These are phyloP conservation scores for Lantana camara DNA, from an alignment of 257 asterid species.

Conservation along the genomic window DNA sequence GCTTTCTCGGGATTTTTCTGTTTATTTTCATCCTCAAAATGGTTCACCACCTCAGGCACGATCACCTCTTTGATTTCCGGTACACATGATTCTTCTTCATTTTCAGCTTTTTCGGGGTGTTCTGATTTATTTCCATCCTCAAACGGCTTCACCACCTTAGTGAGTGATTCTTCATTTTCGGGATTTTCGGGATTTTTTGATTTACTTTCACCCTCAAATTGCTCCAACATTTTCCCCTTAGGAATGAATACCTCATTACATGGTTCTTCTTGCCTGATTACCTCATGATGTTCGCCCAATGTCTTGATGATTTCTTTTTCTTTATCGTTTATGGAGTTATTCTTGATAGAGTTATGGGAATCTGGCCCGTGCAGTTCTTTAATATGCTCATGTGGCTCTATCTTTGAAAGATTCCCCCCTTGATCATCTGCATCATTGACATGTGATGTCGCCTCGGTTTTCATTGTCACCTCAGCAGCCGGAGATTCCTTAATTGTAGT, in stretches of 20 bases:
- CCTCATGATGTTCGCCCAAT: conserved; percentile 8
- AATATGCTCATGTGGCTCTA: conserved; percentile 18
- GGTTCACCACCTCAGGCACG: conserved; percentile 28
- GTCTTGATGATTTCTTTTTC: conserved; percentile 23
- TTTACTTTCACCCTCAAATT: too few relatives aligned
- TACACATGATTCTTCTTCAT: too few relatives aligned
- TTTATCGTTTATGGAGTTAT: background rate
- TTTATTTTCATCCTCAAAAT: conserved; percentile 22
- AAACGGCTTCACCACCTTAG: too few relatives aligned
- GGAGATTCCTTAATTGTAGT: conserved; percentile 4
- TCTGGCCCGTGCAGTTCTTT: conserved; percentile 15
- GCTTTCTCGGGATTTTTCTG: conserved; percentile 22
- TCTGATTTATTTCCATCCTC: too few relatives aligned
- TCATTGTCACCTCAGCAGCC: conserved; percentile 20
- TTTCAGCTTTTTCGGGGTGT: too few relatives aligned
- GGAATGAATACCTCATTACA: background rate
- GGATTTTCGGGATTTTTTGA: too few relatives aligned
- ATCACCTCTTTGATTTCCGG: conserved; percentile 15
- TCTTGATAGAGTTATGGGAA: conserved; percentile 19
- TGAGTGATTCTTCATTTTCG: too few relatives aligned
- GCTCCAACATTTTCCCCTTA: too few relatives aligned
- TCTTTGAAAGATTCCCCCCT: conserved; percentile 12
- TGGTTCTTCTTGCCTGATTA: conserved; percentile 9
- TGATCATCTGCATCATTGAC: conserved; percentile 21
- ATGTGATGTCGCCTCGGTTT: conserved; percentile 8